Conservation (phyloP, 73 alveolate genomes). For the Blepharisma japonicum region DNA sequence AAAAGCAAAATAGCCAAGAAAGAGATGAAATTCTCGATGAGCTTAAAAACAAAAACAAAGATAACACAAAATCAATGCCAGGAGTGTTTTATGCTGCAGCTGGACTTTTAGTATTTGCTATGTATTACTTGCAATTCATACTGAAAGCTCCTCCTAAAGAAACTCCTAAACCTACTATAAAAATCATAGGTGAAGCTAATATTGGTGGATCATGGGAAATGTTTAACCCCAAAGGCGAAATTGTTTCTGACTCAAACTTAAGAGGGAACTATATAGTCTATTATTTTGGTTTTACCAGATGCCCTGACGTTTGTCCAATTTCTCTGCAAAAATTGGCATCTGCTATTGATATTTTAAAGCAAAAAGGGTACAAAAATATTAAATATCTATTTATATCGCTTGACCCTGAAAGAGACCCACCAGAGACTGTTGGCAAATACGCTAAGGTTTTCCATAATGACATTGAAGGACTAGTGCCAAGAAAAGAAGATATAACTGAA, state of each 20-base stretch:
- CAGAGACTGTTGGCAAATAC: conserved; percentile 54
- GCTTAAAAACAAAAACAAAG: not conserved
- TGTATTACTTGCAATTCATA: not conserved
- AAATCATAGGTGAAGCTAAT: conserved; percentile 51
- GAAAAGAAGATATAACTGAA: conserved; percentile 18
- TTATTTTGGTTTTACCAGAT: conserved; percentile 80
- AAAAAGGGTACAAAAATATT: not conserved
- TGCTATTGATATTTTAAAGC: conserved; percentile 42
- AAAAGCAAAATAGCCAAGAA: not conserved
- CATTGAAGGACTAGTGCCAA: not conserved
- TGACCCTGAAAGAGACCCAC: conserved; percentile 64
- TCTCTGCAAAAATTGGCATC: conserved; percentile 59
- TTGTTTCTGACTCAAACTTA: conserved; percentile 65
- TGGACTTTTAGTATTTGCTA: not conserved
- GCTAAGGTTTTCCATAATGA: conserved; percentile 49
- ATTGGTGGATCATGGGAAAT: conserved; percentile 84
- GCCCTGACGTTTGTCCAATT: conserved; percentile 92
- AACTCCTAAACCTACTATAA: not conserved
- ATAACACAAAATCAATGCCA: not conserved
- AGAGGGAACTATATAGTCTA: conserved; percentile 71
- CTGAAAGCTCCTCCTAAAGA: conserved; percentile 23
- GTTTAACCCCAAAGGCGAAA: conserved; percentile 66
- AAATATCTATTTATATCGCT: conserved; percentile 49
- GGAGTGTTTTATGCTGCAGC: conserved; percentile 11
- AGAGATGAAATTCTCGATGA: not conserved